A percentile compares a stretch with the other conserved stretches of the same genome.
These are phyloP conservation scores for Diplodia mutila DNA, from an alignment of 2,329 filamentous ascomycete genomes.

Conservation along the genomic window DNA sequence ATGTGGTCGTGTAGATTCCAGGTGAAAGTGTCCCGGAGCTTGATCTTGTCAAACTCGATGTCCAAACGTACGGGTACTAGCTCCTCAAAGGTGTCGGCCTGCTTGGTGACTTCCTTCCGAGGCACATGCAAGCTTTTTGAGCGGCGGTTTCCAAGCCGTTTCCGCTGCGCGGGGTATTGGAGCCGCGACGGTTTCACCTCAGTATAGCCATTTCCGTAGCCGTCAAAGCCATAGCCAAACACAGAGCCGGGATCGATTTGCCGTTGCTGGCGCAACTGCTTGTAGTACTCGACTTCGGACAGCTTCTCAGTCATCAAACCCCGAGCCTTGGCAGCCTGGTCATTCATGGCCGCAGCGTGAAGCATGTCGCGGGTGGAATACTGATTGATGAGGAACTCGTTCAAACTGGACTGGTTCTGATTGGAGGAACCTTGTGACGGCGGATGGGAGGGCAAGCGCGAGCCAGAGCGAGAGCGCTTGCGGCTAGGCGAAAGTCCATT, in stretches of 20 bases:
- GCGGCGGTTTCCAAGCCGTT: slow-evolving; percentile 74
- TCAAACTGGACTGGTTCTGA: slow-evolving; percentile 41
- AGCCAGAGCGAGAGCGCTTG: slow-evolving; percentile 65
- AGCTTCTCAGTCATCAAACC: slow-evolving; percentile 64
- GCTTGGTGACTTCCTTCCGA: slow-evolving; percentile 77
- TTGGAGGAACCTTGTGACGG: slow-evolving; percentile 45
- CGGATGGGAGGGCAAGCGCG: slow-evolving; percentile 52
- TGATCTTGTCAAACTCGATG: slow-evolving; percentile 93
- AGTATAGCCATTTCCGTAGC: slow-evolving; percentile 85
- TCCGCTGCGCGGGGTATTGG: slow-evolving; percentile 78
- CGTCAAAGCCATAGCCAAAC: slow-evolving; percentile 76
- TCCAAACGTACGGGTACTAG: slow-evolving; percentile 89
- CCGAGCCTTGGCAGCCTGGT: slow-evolving; percentile 48
- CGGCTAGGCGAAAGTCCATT: slow-evolving; percentile 57
- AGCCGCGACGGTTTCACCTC: slow-evolving; percentile 69
- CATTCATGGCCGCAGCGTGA: slow-evolving; percentile 58
- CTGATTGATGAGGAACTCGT: slow-evolving; percentile 60
- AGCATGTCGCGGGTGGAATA: slow-evolving; percentile 68
- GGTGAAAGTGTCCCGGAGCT: slow-evolving; percentile 94
- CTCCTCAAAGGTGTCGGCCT: slow-evolving; percentile 90
- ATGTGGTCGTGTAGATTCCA: slow-evolving; percentile 96
- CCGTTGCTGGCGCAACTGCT: slow-evolving; percentile 65
- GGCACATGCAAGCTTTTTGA: slow-evolving; percentile 73
- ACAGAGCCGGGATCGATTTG: slow-evolving; percentile 61
- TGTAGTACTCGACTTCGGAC: slow-evolving; percentile 71